Base-by-base conservation (phyloP, 2,329 filamentous ascomycete genomes). In the Ceratocystis colombiana region DNA sequence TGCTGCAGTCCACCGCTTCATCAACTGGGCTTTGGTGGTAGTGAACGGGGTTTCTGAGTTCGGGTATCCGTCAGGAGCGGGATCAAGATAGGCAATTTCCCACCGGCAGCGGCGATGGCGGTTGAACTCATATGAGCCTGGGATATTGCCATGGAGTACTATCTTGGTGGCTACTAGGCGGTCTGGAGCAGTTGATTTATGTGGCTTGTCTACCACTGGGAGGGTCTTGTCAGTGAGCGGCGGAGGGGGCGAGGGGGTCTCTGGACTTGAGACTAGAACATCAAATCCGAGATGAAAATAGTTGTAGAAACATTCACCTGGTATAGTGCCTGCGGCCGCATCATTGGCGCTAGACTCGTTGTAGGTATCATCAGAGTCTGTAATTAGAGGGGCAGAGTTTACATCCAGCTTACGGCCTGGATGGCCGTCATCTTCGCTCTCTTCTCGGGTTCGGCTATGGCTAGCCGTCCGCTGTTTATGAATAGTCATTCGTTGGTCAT, bases 221-320 rank as follows among this genome's bases (percentile, higher is more conserved):
- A 33, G 30, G 20, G 28, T 41, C 10, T 44, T 28, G 17, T 5
- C 66, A 64, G 67, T 74, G 79, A 4, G 79, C 12, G 86, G 88
- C 0, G 88, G 86, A 5, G 79, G 78, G 25, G 83, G 83, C 0
- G 88, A 89, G 3, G 87, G 79, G 4, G 80, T 73, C 0, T 84
- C 84, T 0, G 89, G 88, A 37, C 86, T 85, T 0, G 93, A 96
- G n/a, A 99, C 83, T 4, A 97, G 81, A 8, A 96, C 83, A 74
- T 99, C 94, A 72, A 99, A 95, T 1, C 94, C 94, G 69, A 96
- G 87, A 70, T 93, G 88, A 73, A 96, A 99, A 74, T 99, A 99
- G 74, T 97, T 97, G 76, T 94, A 96, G 74, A 97, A 99, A 70
- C 87, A 91, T 73, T 95, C 90, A 3, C 85, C 82, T 1, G 85